These are phyloP conservation scores for Draba incana DNA, from an alignment of 345 rosid species.

Conservation along the genomic window DNA sequence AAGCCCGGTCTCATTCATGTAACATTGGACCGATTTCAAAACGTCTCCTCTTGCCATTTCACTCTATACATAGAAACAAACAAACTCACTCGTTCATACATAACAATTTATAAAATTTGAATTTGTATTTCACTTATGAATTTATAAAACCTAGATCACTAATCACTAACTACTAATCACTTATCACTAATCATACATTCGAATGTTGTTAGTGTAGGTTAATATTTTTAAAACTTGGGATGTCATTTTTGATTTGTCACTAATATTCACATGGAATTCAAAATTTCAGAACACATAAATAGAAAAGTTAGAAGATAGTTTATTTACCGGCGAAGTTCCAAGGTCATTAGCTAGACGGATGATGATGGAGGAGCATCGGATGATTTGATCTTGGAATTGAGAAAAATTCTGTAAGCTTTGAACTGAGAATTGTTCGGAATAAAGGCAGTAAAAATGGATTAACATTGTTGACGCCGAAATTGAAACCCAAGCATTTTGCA, in stretches of 20 bases:
- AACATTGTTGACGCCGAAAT: slow-evolving; percentile 8
- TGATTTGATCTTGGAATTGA: slow-evolving; percentile 13
- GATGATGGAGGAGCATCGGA: slow-evolving; percentile 32
- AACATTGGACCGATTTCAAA: slow-evolving; percentile 15
- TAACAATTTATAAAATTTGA: no score
- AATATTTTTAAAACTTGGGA: no score
- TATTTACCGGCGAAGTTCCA: slow-evolving; percentile 47
- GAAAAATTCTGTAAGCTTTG: slow-evolving; percentile 19
- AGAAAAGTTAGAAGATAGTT: not conserved
- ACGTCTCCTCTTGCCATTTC: slow-evolving; percentile 32
- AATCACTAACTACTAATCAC: no score
- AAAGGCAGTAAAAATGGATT: slow-evolving; percentile 29
- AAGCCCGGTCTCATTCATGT: slow-evolving; percentile 41
- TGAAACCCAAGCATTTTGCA: slow-evolving; percentile 48
- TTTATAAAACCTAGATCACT: no score
- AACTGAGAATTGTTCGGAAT: slow-evolving; percentile 24
- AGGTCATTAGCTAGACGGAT: slow-evolving; percentile 45
- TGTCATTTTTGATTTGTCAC: no score
- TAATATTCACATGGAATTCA: not conserved
- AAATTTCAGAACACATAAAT: not conserved
- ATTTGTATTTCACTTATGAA: no score
- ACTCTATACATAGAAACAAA: slow-evolving; percentile 8
- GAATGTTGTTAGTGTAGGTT: no score
- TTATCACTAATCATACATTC: no score
- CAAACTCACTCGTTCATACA: no score